Percentiles rank a stretch among this genome's conserved stretches.
These are phyloP conservation scores for Yamadazyma scolyti DNA, from an alignment of 805 yeast genomes.

Conservation along the genomic window DNA sequence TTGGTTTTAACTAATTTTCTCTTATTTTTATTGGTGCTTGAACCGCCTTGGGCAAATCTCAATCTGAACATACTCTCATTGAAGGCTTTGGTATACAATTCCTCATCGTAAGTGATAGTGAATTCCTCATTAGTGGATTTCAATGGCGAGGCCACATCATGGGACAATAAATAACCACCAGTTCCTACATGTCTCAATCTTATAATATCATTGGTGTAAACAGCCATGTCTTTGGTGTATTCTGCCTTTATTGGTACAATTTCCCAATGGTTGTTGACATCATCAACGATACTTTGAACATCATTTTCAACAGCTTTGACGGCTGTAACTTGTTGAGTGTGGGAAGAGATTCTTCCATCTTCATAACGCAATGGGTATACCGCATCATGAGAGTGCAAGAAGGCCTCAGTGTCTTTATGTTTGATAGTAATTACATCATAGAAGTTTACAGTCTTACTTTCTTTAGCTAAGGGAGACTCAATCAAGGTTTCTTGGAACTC, in stretches of 20 bases:
- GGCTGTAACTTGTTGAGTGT: conserved; percentile 92
- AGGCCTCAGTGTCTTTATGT: conserved; percentile 76
- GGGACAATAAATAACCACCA: conserved; percentile 76
- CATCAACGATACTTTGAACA: conserved; percentile 26
- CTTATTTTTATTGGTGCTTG: conserved; percentile 41
- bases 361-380: conserved; percentile 89
- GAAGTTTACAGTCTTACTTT: conserved; percentile 69
- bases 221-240: conserved; percentile 38
- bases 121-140: conserved; percentile 93
- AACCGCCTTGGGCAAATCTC: conserved; percentile 42
- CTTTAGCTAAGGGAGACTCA: conserved; percentile 73
- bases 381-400: conserved; percentile 76
- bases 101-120: conserved; percentile 64
- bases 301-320: conserved; percentile 33
- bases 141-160: conserved; percentile 94
- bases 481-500: conserved; percentile 90
- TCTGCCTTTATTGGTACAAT: conserved; percentile 57
- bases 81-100: conserved; percentile 45
- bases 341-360: conserved; percentile 92
- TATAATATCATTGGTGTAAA: conserved; percentile 67
- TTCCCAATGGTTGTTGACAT: conserved; percentile 80
- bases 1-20: conserved; percentile 61
- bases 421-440: conserved; percentile 72
- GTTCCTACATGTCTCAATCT: conserved; percentile 82
- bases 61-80: conserved; percentile 78